phyloP scores from a whole-genome alignment of 1,139 yeast genomes.

The Pichia sp. region DNA sequence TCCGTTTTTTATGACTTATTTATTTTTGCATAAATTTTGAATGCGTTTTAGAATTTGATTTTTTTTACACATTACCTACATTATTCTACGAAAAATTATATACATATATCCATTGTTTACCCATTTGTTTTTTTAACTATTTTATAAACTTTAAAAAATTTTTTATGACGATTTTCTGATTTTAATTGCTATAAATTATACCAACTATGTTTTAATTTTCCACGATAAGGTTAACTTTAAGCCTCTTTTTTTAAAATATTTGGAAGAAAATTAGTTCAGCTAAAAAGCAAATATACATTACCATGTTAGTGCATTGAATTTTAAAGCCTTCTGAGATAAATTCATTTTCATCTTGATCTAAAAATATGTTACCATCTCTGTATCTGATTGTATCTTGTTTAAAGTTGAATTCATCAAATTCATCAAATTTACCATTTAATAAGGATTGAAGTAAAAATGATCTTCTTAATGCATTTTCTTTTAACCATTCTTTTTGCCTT shows the following conservation, averaged over 20 bases:
- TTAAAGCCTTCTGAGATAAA: conserved; percentile 5
- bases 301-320: conserved; percentile 6
- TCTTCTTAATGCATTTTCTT: conserved; percentile 22
- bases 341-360: conserved; percentile 26
- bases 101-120: no score
- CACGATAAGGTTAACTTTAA: no score
- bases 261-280: conserved; percentile 3
- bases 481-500: conserved; percentile 18
- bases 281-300: conserved; percentile 7
- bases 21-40: no score
- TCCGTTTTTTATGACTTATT: neutral
- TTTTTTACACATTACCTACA: no score
- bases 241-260: conserved; percentile 2
- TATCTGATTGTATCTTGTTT: conserved; percentile 24
- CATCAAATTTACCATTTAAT: conserved; percentile 16
- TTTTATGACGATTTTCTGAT: no score
- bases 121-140: no score
- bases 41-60: no score
- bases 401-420: conserved; percentile 11
- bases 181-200: no score
- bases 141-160: no score
- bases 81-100: no score
- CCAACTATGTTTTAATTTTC: no score
- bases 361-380: conserved; percentile 22
- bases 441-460: conserved; percentile 19